Percentiles rank a stretch among this genome's conserved stretches.
Evolutionary conservation across 2,329 filamentous ascomycete genomes (phyloP).

Genomic region (Talaromyces sp.): DNA sequence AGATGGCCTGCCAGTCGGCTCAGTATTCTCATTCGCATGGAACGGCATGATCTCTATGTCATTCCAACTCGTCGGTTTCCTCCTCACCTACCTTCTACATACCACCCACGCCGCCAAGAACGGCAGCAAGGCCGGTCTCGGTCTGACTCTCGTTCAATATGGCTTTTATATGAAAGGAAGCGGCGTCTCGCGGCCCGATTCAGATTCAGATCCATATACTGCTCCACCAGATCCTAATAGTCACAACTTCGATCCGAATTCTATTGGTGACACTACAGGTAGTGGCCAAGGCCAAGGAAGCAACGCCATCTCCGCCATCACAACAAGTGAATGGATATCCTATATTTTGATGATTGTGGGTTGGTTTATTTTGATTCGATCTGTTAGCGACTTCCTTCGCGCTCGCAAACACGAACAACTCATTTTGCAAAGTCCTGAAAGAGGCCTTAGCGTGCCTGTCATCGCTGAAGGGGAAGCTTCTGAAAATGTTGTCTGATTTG

Average conservation of each 20-base stretch:
- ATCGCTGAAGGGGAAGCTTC: conserved; percentile 80
- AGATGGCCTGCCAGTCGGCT: conserved; percentile 87
- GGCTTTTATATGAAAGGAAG: conserved; percentile 88
- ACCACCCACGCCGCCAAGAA: conserved; percentile 98
- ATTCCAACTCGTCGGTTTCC: conserved; percentile 94
- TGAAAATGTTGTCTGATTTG: conserved; percentile 67
- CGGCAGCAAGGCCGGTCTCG: conserved; percentile 87
- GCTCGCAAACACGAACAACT: conserved; percentile 89
- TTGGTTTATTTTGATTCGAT: conserved; percentile 95
- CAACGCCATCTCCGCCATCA: conserved; percentile 57
- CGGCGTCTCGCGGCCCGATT: conserved; percentile 39
- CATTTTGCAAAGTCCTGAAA: conserved; percentile 86
- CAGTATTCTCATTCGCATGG: conserved; percentile 74
- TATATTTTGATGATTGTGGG: conserved; percentile 95
- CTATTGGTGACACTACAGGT: conserved; percentile 52
- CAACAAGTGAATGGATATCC: conserved; percentile 79
- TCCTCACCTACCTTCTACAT: conserved; percentile 95
- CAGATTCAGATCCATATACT: conserved; percentile 46
- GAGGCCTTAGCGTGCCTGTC: conserved; percentile 78
- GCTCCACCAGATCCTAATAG: conserved; percentile 82
- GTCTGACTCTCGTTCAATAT: conserved; percentile 92
- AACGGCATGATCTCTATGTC: conserved; percentile 95
- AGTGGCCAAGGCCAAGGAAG: conserved; percentile 30
- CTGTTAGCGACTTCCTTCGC: conserved; percentile 85
- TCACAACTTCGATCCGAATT: conserved; percentile 77